These are phyloP conservation scores for Gossypium davidsonii DNA, from an alignment of 441 rosid species.

Conservation along the genomic window DNA sequence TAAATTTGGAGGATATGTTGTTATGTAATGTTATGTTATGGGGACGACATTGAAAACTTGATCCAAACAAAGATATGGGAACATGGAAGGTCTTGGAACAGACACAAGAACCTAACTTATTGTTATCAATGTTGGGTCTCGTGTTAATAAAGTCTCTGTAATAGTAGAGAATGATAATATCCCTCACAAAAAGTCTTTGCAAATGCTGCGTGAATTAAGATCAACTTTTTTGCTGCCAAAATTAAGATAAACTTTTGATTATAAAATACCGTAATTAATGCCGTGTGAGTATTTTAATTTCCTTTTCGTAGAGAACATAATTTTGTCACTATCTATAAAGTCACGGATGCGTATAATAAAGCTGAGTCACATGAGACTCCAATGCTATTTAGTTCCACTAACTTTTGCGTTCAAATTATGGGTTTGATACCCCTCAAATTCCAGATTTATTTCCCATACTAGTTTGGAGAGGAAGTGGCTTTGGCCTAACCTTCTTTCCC, in stretches of 20 bases:
- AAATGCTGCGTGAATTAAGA: constrained; percentile 7
- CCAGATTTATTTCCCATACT: no score
- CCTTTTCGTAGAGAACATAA: not conserved
- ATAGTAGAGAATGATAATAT: constrained; percentile 14
- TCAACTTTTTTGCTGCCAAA: no score
- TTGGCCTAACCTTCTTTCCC: no score
- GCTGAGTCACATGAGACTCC: constrained; percentile 22
- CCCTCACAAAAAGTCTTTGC: not conserved
- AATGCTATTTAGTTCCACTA: not conserved
- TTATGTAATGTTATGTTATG: constrained; percentile 7
- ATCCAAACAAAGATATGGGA: constrained; percentile 11
- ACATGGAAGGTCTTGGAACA: not conserved
- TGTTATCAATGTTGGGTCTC: not conserved
- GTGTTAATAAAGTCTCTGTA: not conserved
- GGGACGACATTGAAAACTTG: constrained; percentile 18
- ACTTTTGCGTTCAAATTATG: not conserved
- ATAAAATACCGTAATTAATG: constrained; percentile 31
- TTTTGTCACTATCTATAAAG: constrained; percentile 26
- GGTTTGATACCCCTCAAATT: no score
- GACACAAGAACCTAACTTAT: no score
- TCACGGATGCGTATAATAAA: constrained; percentile 28
- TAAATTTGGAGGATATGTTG: constrained; percentile 22
- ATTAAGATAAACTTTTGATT: no score
- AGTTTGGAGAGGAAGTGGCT: no score
- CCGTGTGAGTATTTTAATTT: constrained; percentile 1